A percentile compares a stretch with the other conserved stretches of the same genome.
Conservation (phyloP, 495 filamentous ascomycete species). For the Pyronema domesticum region DNA sequence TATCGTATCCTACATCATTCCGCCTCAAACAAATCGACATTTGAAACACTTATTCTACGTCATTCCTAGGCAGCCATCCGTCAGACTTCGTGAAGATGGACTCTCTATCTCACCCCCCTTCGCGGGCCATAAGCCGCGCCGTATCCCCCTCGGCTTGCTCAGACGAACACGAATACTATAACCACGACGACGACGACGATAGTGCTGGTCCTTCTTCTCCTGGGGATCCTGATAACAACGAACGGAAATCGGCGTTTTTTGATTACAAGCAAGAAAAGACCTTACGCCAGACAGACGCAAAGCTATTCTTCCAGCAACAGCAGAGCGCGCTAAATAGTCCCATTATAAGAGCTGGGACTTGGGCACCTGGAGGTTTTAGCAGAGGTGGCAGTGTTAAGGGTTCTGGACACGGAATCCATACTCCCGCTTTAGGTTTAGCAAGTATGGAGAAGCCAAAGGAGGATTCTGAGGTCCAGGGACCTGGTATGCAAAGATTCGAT, state of each 20-base stretch:
- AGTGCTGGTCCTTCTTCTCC: background rate
- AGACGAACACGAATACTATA: slow-evolving; percentile 15
- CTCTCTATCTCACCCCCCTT: too few species aligned
- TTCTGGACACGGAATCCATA: slow-evolving; percentile 5
- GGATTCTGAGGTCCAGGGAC: slow-evolving; percentile 9
- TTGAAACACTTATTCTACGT: too few species aligned
- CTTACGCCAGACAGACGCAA: slow-evolving; percentile 77
- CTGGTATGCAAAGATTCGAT: slow-evolving; percentile 18
- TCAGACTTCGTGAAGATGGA: too few species aligned
- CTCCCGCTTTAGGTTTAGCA: slow-evolving; percentile 8
- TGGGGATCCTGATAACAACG: slow-evolving; percentile 5
- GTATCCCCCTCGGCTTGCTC: background rate
- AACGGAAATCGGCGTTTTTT: slow-evolving; percentile 24
- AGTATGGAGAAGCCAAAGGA: slow-evolving; percentile 16
- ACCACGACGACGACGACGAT: slow-evolving; percentile 1
- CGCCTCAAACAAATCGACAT: too few species aligned
- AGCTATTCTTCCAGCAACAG: slow-evolving; percentile 84
- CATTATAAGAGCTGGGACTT: slow-evolving; percentile 37
- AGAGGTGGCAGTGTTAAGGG: slow-evolving; percentile 29
- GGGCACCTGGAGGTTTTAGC: slow-evolving; percentile 24
- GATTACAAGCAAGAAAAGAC: slow-evolving; percentile 48
- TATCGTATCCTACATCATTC: too few species aligned
- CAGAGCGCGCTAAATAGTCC: slow-evolving; percentile 38
- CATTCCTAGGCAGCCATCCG: too few species aligned
- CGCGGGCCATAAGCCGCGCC: too few species aligned